Evolutionary conservation across 495 filamentous ascomycete genomes (phyloP), one percentile per base, ranked within the genome.

Genomic region (Neurospora sp.): DNA sequence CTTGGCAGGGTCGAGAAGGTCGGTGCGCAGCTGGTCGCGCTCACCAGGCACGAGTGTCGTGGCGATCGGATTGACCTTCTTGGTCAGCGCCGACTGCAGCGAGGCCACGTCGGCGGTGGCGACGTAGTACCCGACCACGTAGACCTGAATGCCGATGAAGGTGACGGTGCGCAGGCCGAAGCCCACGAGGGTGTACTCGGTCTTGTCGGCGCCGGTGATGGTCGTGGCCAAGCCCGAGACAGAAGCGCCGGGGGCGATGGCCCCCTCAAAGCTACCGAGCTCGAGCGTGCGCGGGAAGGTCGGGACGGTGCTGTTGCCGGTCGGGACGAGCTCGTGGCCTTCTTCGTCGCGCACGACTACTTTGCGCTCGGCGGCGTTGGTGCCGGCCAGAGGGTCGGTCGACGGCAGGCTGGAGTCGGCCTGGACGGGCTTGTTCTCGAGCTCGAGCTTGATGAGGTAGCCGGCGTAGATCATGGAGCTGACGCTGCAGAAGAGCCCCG

Each of bases 121-220:
- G 37, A 97, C 85, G 82, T 99, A 99, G 74, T 96, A 83, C 8
- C 96, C 96, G 0, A 97, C 92, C 18, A 97, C 92, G 84, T 99
- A 99, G 71, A 99, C 96, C 79, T 97, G 90, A 37, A 99, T 92
- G n/a, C 88, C 83, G 53, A 99, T 80, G 78, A 98, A 97, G 44
- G 90, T 94, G 22, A 99, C 96, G 9, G 91, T 95, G 70, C 96
- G 89, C 69, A 95, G 88, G 10, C 96, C 96, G 46, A 97, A 84
- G 0, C 96, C 96, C 7, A 98, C 85, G 0, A 98, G 87, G 38
- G 93, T 92, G 80, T 97, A 98, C 74, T 96, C 93, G 38, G 84
- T 81, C 12, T 70, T 72, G 20, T 46, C 48, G 38, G 48, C 80
- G 4, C 82, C 40, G 66, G 76, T 75, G 37, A 76, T 37, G 3